Base-by-base conservation (phyloP, 768 basidiomycete species). In the Mycena indigotica region DNA sequence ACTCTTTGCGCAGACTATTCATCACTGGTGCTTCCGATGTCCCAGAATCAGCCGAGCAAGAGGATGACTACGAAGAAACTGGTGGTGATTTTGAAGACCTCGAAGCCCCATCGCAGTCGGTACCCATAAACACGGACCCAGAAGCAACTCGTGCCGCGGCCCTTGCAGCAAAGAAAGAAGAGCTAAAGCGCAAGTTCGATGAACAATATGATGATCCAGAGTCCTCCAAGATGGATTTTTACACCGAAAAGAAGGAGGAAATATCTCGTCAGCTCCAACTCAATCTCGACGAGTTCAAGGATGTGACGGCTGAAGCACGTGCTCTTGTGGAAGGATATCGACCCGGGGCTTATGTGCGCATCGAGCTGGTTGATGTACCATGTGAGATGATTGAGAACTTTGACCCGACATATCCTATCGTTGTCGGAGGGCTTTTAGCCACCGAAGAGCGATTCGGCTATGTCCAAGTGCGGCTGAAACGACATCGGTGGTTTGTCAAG, bases 161-260 rank as follows among this genome's bases (percentile, higher is more conserved):
- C 1, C 85, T 98, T 30, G 84, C 89, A 8, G 80, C 83, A 28
- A 98, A 96, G 76, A 98, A 98, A 75, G 93, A 91, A 65, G 84
- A 81, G 2, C 82, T 98, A 57, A 97, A 97, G 73, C 86, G 87
- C 63, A 95, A 96, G 71, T 99, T 99, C 69, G 93, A 99, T 72
- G 92, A 93, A 65, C 90, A 96, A 72, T 98, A 98, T 72, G 94
- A 97, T 70, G 93, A 95, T 63, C 89, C 91, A 2, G 88, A 91
- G 41, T 79, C 82, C 53, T 74, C 85, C 55, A 89, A 91, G 65
- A 73, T 85, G 70, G 92, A 94, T 67, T 97, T 97, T 67, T 99
- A 97, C 76, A 84, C 88, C 49, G 85, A 89, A 68, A 87, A 90
- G 71, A 99, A 98, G 75, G 91, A 91, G 19, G 93, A 95, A 67